A percentile compares a stretch with the other conserved stretches of the same genome.
Conservation (phyloP, 768 basidiomycete species). For the Termitomyces sp. region DNA sequence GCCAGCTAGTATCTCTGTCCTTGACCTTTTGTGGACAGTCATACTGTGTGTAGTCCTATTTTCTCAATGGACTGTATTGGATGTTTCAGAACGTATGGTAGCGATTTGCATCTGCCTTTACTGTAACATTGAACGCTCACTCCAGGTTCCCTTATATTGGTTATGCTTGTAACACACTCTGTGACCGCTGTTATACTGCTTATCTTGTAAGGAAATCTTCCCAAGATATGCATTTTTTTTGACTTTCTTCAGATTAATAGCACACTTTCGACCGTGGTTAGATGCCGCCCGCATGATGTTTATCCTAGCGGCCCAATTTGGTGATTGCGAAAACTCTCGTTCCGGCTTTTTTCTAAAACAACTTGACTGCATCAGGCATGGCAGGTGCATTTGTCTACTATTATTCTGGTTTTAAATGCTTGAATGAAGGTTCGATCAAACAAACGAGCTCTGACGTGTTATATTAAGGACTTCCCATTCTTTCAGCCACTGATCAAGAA, state of each 20-base stretch:
- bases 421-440: constrained; percentile 31
- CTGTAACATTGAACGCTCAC: not conserved
- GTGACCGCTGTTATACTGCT: constrained; percentile 39
- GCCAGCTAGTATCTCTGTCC: constrained; percentile 38
- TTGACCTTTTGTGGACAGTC: constrained; percentile 47
- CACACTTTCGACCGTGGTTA: constrained; percentile 48
- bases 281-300: constrained; percentile 49
- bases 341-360: not conserved
- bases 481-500: constrained; percentile 34
- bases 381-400: constrained; percentile 40
- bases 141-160: constrained; percentile 40
- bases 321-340: constrained; percentile 24
- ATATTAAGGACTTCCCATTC: not conserved
- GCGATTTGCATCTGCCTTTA: not conserved
- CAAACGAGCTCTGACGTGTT: not conserved
- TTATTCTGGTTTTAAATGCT: constrained; percentile 41
- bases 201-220: constrained; percentile 31
- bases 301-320: constrained; percentile 41
- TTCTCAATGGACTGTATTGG: constrained; percentile 43
- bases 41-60: constrained; percentile 44
- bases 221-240: constrained; percentile 1
- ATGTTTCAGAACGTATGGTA: constrained; percentile 40
- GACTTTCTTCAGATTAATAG: constrained; percentile 32
- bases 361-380: constrained; percentile 28
- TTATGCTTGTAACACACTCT: constrained; percentile 39